Evolutionary conservation across 2,329 filamentous ascomycete genomes (phyloP).

Genomic region (Botrytis medusae): DNA sequence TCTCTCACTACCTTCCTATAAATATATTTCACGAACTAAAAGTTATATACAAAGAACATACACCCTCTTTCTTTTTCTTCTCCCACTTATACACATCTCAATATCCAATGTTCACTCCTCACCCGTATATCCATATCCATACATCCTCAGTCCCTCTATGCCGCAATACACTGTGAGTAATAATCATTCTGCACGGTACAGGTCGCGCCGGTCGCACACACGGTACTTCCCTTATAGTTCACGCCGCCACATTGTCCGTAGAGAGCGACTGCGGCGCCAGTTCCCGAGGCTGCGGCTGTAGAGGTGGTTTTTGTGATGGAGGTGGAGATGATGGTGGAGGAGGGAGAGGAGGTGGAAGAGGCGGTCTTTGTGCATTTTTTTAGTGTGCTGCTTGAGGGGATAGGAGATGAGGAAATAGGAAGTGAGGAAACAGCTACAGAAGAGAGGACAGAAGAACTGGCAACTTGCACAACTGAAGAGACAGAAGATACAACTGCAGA

Average conservation of each 20-base stretch:
- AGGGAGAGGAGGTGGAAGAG: neutral
- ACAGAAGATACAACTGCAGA: neutral
- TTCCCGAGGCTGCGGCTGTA: neutral
- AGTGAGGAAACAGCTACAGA: neutral
- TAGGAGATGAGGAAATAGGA: neutral
- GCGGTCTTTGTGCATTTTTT: neutral
- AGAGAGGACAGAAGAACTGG: neutral
- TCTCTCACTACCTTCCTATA: neutral
- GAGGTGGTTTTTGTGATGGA: neutral
- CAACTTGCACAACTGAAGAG: neutral
- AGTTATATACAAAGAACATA: slow-evolving; percentile 14
- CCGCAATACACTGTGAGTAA: slow-evolving; percentile 21
- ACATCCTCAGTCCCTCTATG: neutral
- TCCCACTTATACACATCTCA: neutral
- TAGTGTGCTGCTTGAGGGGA: neutral
- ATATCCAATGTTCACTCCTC: neutral
- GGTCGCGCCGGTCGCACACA: slow-evolving; percentile 6
- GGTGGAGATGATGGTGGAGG: neutral
- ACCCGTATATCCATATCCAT: neutral
- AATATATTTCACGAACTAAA: neutral
- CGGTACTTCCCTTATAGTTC: neutral
- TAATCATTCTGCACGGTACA: slow-evolving; percentile 3
- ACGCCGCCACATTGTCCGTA: slow-evolving; percentile 22
- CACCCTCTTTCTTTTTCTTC: neutral
- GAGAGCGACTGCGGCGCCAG: neutral